These are phyloP conservation scores for Zoysia matrella DNA, from an alignment of 202 grass and related monocot genomes.

Conservation along the genomic window DNA sequence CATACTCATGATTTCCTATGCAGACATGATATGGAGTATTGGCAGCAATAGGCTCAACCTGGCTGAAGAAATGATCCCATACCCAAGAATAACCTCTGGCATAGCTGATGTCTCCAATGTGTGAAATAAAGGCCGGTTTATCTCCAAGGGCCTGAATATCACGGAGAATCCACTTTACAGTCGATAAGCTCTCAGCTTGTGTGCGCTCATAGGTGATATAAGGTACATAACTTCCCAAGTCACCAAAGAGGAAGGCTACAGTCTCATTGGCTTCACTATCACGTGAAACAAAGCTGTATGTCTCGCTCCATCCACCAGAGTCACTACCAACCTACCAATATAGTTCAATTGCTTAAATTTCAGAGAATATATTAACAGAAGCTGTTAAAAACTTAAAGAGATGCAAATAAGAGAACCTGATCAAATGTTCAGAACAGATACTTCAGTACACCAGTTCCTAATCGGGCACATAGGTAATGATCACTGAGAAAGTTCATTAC, in stretches of 20 bases:
- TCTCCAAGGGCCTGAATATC: constrained; percentile 88
- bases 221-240: too few relatives aligned
- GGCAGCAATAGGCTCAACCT: constrained; percentile 87
- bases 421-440: background rate
- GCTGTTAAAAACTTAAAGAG: too few relatives aligned
- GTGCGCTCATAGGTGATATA: too few relatives aligned
- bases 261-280: too few relatives aligned
- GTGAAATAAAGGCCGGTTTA: constrained; percentile 80
- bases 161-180: constrained; percentile 84
- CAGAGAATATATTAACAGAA: too few relatives aligned
- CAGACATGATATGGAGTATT: constrained; percentile 92
- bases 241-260: too few relatives aligned
- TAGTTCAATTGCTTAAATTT: constrained; percentile 3
- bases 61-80: constrained; percentile 98
- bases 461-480: background rate
- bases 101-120: constrained; percentile 57
- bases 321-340: too few relatives aligned
- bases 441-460: background rate
- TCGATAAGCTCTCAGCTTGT: constrained; percentile 29
- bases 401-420: too few relatives aligned
- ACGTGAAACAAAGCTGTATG: too few relatives aligned
- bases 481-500: background rate
- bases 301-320: too few relatives aligned
- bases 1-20: constrained; percentile 98
- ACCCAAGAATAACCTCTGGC: constrained; percentile 75